These are phyloP conservation scores for Acaromyces ingoldii DNA, from an alignment of 1,284 basidiomycete genomes.

Conservation along the genomic window DNA sequence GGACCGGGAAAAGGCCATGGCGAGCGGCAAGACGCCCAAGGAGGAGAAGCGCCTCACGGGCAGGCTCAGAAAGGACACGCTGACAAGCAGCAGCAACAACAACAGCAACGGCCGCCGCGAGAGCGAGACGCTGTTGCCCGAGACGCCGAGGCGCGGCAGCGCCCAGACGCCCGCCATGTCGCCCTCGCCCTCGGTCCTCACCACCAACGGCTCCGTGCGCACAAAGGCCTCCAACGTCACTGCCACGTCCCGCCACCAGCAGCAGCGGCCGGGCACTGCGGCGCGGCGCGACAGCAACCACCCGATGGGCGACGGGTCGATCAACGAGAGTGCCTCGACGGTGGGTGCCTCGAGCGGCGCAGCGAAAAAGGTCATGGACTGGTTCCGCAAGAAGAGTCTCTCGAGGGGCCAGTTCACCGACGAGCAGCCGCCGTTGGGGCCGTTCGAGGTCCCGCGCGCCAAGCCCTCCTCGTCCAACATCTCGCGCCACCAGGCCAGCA, in stretches of 20 bases:
- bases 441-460: constrained; percentile 23
- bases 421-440: constrained; percentile 37
- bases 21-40: constrained; percentile 13
- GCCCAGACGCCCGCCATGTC: not conserved
- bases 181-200: constrained; percentile 1
- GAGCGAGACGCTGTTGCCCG: too few relatives aligned
- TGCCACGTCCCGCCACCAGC: not conserved
- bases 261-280: not conserved
- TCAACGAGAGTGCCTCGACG: constrained; percentile 33
- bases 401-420: constrained; percentile 49
- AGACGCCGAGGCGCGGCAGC: constrained; percentile 12
- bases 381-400: constrained; percentile 60
- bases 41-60: constrained; percentile 12
- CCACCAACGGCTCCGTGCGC: not conserved
- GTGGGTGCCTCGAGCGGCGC: constrained; percentile 55
- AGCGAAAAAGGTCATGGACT: constrained; percentile 63
- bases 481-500: too few relatives aligned
- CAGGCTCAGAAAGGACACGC: constrained; percentile 15
- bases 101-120: too few relatives aligned
- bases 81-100: constrained; percentile 8
- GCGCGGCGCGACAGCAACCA: not conserved
- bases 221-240: too few relatives aligned
- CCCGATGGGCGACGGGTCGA: constrained; percentile 23
- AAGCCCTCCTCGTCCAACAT: too few relatives aligned
- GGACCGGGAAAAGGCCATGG: constrained; percentile 17